These are phyloP conservation scores for Pestalotiopsis sp. DNA, from an alignment of 2,329 filamentous ascomycete species.

Conservation along the genomic window DNA sequence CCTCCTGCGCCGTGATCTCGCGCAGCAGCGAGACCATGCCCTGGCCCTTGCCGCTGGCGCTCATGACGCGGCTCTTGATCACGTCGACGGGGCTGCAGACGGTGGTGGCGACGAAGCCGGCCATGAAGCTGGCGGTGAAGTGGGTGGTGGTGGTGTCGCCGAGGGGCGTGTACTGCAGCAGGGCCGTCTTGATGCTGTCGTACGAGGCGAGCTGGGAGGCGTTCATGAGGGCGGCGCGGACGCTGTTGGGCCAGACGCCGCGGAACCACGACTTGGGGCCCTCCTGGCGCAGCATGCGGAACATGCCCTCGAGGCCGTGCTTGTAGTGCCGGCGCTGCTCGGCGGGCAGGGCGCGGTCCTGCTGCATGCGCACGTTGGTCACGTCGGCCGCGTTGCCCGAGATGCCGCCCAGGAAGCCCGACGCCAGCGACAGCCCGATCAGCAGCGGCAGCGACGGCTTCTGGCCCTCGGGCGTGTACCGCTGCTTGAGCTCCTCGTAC, in stretches of 20 bases:
- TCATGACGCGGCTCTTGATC: slow-evolving; percentile 89
- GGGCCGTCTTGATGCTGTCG: slow-evolving; percentile 75
- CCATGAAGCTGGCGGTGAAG: slow-evolving; percentile 76
- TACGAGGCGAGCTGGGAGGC: slow-evolving; percentile 83
- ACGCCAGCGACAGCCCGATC: slow-evolving; percentile 78
- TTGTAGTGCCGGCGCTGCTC: slow-evolving; percentile 83
- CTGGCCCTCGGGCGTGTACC: slow-evolving; percentile 50
- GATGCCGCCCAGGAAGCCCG: slow-evolving; percentile 86
- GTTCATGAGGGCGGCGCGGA: slow-evolving; percentile 85
- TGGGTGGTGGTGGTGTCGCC: slow-evolving; percentile 75
- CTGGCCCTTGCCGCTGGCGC: slow-evolving; percentile 50
- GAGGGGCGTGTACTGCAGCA: slow-evolving; percentile 69
- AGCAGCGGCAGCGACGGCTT: slow-evolving; percentile 75
- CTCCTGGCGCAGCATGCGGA: slow-evolving; percentile 86
- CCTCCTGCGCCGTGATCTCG: slow-evolving; percentile 72
- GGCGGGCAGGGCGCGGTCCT: slow-evolving; percentile 76
- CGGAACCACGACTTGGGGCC: slow-evolving; percentile 77
- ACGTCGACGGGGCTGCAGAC: slow-evolving; percentile 86
- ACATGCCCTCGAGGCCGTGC: slow-evolving; percentile 83
- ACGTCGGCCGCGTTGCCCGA: slow-evolving; percentile 95
- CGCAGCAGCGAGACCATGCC: slow-evolving; percentile 62
- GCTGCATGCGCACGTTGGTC: slow-evolving; percentile 97
- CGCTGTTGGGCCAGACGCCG: slow-evolving; percentile 81
- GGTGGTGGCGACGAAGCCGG: slow-evolving; percentile 82
- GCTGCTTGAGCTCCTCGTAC: slow-evolving; percentile 89